Evolutionary conservation across 1,139 yeast species (phyloP).

Genomic region (Pichia sp.): DNA sequence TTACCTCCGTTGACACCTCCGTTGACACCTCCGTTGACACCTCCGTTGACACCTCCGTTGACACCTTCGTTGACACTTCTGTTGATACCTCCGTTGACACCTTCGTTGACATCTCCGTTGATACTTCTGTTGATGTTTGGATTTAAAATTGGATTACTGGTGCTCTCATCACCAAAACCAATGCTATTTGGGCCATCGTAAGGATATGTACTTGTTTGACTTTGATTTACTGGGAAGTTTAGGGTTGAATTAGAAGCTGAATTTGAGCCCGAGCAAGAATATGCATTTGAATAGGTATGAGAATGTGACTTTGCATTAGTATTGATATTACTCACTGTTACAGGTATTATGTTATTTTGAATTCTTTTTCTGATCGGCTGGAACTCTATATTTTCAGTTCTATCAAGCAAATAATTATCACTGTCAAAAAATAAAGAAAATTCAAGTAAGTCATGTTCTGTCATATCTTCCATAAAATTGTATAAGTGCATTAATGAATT

Average conservation of each 20-base stretch:
- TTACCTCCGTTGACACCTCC: background rate
- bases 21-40: too few species aligned
- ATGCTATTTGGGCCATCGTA: too few species aligned
- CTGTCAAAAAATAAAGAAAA: conserved; percentile 16
- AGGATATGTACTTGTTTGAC: too few species aligned
- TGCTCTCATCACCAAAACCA: too few species aligned
- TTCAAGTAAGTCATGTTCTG: conserved; percentile 16
- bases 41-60: too few species aligned
- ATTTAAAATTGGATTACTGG: too few species aligned
- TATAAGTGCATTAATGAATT: conserved; percentile 1
- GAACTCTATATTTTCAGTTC: conserved; percentile 1
- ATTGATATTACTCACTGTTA: background rate
- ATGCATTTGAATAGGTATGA: too few species aligned
- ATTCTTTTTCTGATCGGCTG: background rate
- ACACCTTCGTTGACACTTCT: too few species aligned
- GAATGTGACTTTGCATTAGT: background rate
- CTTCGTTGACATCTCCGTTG: too few species aligned
- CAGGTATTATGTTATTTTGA: background rate
- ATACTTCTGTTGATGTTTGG: too few species aligned
- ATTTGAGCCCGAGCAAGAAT: background rate
- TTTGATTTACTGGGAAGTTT: too few species aligned
- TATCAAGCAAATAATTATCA: conserved; percentile 3
- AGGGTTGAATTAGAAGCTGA: background rate
- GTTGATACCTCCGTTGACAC: too few species aligned
- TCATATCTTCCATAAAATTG: conserved; percentile 17